A percentile compares a stretch with the other conserved stretches of the same genome.
Conservation (phyloP, 1,284 basidiomycete genomes). For the Schizopora paradoxa region DNA sequence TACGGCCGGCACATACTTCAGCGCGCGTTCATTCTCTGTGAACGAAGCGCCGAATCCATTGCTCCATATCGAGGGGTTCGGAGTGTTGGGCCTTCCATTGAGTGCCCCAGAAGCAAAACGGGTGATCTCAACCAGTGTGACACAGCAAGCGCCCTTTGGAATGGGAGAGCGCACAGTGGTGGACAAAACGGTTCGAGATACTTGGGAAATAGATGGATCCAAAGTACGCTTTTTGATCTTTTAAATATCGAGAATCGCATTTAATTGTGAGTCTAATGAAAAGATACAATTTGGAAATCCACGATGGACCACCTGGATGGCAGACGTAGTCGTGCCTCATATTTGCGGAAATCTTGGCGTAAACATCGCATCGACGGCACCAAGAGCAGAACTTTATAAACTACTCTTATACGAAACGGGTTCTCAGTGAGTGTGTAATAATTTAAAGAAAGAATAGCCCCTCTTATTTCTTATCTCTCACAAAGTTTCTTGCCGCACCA, state of each 20-base stretch:
- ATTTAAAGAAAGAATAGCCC: neutral
- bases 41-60: slow-evolving; percentile 28
- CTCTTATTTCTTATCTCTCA: neutral
- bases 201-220: slow-evolving; percentile 31
- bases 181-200: slow-evolving; percentile 35
- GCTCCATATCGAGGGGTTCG: slow-evolving; percentile 22
- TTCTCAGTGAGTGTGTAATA: slow-evolving; percentile 33
- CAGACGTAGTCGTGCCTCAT: slow-evolving; percentile 21
- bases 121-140: slow-evolving; percentile 20
- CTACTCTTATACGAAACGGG: slow-evolving; percentile 41
- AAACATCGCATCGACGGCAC: slow-evolving; percentile 19
- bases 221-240: too few relatives aligned
- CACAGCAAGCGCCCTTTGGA: slow-evolving; percentile 39
- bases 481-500: slow-evolving; percentile 26
- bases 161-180: slow-evolving; percentile 33
- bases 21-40: too few relatives aligned
- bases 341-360: slow-evolving; percentile 35
- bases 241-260: too few relatives aligned
- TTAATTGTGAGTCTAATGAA: too few relatives aligned
- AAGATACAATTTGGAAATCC: slow-evolving; percentile 32
- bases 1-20: too few relatives aligned
- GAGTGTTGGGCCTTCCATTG: slow-evolving; percentile 34
- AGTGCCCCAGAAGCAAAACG: slow-evolving; percentile 33
- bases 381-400: slow-evolving; percentile 39
- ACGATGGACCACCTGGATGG: slow-evolving; percentile 30